These are phyloP conservation scores for Fraxinus albicans DNA, from an alignment of 305 asterid species.

Conservation along the genomic window DNA sequence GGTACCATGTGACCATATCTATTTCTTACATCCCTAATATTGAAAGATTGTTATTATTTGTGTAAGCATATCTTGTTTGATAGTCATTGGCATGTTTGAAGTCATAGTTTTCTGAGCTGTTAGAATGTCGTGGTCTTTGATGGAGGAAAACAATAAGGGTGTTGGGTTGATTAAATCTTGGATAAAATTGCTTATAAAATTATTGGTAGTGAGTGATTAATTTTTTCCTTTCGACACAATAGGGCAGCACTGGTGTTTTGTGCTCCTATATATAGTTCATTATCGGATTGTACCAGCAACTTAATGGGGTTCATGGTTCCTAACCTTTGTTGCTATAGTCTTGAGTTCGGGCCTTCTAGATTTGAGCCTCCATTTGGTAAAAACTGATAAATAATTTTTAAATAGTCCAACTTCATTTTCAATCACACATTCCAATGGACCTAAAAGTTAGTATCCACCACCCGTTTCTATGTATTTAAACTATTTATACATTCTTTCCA, in stretches of 20 bases:
- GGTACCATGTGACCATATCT: constrained; percentile 44
- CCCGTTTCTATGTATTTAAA: neutral
- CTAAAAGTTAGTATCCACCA: neutral
- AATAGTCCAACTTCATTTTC: neutral
- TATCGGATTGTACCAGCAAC: neutral
- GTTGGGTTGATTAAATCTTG: neutral
- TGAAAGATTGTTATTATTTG: constrained; percentile 7
- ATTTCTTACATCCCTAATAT: constrained; percentile 5
- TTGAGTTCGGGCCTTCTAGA: constrained; percentile 7
- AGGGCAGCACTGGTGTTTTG: neutral
- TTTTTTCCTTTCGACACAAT: neutral
- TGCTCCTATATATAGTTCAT: neutral
- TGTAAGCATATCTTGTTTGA: neutral
- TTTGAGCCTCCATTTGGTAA: neutral
- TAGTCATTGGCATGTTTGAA: neutral
- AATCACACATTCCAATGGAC: neutral
- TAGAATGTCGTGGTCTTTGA: neutral
- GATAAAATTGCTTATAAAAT: neutral
- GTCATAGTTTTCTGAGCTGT: neutral
- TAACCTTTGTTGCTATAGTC: neutral
- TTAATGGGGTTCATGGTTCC: neutral
- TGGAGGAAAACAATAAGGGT: neutral
- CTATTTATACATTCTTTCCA: neutral
- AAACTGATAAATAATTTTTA: neutral
- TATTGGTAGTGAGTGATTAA: neutral